phyloP scores from a whole-genome alignment of 495 filamentous ascomycete species.

The Trichoderma erinaceum region DNA sequence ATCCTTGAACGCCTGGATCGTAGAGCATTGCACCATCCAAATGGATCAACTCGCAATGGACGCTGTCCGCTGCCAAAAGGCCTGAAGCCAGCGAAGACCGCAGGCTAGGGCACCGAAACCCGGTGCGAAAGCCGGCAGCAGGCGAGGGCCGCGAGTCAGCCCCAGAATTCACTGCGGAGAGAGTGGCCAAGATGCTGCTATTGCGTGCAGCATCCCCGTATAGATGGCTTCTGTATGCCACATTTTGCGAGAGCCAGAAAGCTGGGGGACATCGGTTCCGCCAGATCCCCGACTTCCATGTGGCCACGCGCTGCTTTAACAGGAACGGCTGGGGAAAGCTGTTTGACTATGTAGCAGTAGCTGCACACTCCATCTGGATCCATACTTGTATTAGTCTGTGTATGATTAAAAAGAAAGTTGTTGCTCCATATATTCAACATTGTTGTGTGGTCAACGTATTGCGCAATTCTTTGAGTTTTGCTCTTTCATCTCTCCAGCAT shows the following conservation, averaged over 20 bases:
- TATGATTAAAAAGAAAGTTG: not conserved
- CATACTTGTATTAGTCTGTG: not conserved
- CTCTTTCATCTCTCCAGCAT: not conserved
- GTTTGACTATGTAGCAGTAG: not conserved
- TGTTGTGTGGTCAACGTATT: not conserved
- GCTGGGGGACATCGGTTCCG: not conserved
- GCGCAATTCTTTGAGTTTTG: not conserved
- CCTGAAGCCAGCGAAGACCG: not conserved
- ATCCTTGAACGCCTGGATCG: conserved; percentile 9
- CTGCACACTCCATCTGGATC: not conserved
- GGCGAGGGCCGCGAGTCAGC: not conserved
- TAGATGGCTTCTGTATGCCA: not conserved
- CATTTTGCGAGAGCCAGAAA: not conserved
- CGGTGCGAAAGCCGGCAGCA: not conserved
- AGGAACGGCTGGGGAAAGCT: not conserved
- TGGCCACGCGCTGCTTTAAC: conserved; percentile 1
- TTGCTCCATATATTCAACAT: conserved; percentile 7
- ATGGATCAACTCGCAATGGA: conserved; percentile 11
- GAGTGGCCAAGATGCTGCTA: not conserved
- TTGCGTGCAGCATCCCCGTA: not conserved
- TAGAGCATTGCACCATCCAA: conserved; percentile 6
- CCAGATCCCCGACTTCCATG: conserved; percentile 7
- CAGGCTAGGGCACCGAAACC: not conserved
- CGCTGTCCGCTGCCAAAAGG: conserved; percentile 5
- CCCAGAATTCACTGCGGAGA: not conserved